Percentiles rank a stretch among this genome's conserved stretches.
phyloP scores from a whole-genome alignment of 2,329 filamentous ascomycete genomes.

The Colletotrichum abscissum region DNA sequence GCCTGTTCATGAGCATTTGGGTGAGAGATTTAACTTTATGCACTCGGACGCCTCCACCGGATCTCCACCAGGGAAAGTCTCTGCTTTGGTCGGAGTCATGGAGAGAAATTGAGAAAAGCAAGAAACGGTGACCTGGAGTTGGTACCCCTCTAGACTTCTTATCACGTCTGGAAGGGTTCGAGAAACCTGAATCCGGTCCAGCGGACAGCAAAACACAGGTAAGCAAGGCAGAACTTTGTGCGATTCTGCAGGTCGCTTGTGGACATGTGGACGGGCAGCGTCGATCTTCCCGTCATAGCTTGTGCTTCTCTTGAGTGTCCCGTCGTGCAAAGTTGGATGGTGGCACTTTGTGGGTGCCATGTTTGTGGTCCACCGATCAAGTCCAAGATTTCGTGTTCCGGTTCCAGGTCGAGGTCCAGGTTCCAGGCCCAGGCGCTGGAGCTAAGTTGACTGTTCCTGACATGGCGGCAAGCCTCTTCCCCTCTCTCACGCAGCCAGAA shows the following conservation, averaged over 20 bases:
- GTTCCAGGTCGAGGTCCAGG: conserved; percentile 1
- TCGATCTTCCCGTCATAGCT: conserved; percentile 14
- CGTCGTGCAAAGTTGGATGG: conserved; percentile 3
- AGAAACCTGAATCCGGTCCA: conserved; percentile 17
- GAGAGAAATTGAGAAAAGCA: not conserved
- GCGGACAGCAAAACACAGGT: not conserved
- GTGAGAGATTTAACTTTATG: conserved; percentile 34
- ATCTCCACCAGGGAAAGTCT: conserved; percentile 23
- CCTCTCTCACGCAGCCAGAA: not conserved
- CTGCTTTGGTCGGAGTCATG: not conserved
- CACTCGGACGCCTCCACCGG: conserved; percentile 27
- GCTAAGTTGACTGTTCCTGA: not conserved
- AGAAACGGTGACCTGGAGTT: not conserved
- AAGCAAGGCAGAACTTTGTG: not conserved
- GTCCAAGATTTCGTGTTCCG: conserved; percentile 7
- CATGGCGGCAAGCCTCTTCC: not conserved
- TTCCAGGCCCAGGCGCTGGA: conserved; percentile 4
- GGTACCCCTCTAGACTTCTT: not conserved
- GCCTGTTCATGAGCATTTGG: conserved; percentile 3
- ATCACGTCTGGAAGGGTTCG: not conserved
- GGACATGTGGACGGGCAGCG: not conserved
- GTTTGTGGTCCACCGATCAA: not conserved
- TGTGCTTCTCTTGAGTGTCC: not conserved
- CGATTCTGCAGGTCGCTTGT: not conserved
- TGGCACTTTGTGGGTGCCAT: not conserved